phyloP scores from a whole-genome alignment of 2,329 filamentous ascomycete species.

The Aspergillus pseudoviridinutans region DNA sequence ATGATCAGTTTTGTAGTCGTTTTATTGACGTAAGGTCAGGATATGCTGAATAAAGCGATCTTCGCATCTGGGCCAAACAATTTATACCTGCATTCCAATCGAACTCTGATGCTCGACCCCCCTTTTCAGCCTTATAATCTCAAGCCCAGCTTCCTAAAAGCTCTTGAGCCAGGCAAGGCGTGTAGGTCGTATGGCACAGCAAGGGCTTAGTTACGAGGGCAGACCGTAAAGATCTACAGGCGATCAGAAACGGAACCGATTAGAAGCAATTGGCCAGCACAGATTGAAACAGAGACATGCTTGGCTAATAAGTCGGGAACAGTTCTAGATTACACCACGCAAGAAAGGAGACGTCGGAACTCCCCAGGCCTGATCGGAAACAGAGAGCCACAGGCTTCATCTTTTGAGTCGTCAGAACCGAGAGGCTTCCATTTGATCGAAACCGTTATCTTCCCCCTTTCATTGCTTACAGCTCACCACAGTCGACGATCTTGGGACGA shows the following conservation, averaged over 20 bases:
- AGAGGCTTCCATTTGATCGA: conserved; percentile 1
- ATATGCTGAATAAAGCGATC: neutral
- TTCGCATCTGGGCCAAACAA: too few species aligned
- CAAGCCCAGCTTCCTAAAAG: too few species aligned
- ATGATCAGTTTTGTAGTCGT: neutral
- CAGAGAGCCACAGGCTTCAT: conserved; percentile 10
- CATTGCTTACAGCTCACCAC: conserved; percentile 45
- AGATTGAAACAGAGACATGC: conserved; percentile 1
- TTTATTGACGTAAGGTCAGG: neutral
- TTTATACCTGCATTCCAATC: too few species aligned
- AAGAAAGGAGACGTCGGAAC: conserved; percentile 11
- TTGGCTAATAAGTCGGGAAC: conserved; percentile 17
- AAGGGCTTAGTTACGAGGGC: too few species aligned
- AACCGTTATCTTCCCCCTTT: conserved; percentile 2
- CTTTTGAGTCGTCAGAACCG: neutral
- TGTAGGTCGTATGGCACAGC: too few species aligned
- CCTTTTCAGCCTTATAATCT: too few species aligned
- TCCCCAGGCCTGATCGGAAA: conserved; percentile 10
- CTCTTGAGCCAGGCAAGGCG: too few species aligned
- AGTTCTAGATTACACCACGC: conserved; percentile 29
- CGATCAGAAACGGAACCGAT: conserved; percentile 4
- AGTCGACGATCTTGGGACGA: conserved; percentile 53
- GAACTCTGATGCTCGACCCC: too few species aligned
- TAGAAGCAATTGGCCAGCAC: neutral
- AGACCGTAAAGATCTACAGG: neutral